These are phyloP conservation scores for Candida sanyaensis DNA, from an alignment of 1,139 yeast genomes.

Conservation along the genomic window DNA sequence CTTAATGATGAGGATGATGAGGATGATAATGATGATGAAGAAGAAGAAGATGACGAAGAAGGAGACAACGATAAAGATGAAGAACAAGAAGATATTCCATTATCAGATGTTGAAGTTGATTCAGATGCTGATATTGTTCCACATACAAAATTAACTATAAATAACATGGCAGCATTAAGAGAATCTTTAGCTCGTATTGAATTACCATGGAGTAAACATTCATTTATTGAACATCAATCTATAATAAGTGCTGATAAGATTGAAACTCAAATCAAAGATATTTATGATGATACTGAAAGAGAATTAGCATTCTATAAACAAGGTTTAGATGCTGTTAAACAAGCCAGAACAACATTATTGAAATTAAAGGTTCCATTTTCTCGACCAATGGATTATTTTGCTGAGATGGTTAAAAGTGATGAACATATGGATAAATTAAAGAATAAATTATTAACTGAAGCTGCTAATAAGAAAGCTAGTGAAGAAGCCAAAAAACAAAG, in stretches of 20 bases:
- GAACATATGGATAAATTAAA: conserved; percentile 97
- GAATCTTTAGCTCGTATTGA: conserved; percentile 68
- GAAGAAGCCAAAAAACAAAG: conserved; percentile 96
- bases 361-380: conserved; percentile 81
- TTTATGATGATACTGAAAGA: conserved; percentile 90
- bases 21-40: conserved; percentile 40
- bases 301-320: conserved; percentile 79
- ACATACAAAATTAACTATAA: conserved; percentile 80
- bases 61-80: conserved; percentile 40
- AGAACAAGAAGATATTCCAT: conserved; percentile 65
- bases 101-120: conserved; percentile 78
- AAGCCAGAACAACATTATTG: conserved; percentile 66
- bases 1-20: conserved; percentile 42
- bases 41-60: conserved; percentile 47
- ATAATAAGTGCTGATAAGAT: conserved; percentile 61
- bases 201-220: conserved; percentile 68
- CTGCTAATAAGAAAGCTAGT: conserved; percentile 86
- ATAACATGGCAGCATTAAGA: conserved; percentile 68
- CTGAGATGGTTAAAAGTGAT: conserved; percentile 97
- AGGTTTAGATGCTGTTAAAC: conserved; percentile 80
- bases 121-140: conserved; percentile 91
- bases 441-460: conserved; percentile 78
- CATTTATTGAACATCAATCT: conserved; percentile 84
- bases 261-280: conserved; percentile 74
- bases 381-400: conserved; percentile 94